Evolutionary conservation across 2,329 filamentous ascomycete genomes (phyloP), one percentile per base, ranked within the genome.

Genomic region (Claviceps sorghi): DNA sequence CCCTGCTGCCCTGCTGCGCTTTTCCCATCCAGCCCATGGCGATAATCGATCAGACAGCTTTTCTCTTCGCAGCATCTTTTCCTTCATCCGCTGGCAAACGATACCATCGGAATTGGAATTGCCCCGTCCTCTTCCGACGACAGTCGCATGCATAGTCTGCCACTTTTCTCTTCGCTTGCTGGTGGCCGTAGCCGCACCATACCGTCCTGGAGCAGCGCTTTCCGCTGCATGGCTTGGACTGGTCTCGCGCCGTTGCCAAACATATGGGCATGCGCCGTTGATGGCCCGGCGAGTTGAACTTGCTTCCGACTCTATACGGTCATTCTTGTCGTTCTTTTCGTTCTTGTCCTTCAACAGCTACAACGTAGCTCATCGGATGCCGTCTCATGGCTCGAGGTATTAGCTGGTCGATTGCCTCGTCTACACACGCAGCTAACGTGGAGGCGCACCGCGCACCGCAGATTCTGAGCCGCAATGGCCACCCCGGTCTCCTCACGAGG

Each of bases 401-500:
- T 44, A 29, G 32, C 22, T 36, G 36, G 21, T 15, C 32, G 3
- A n/a, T 46, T 34, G 22, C 46, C 40, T 19, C 4, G n/a, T 45
- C 10, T 19, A 51, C 48, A 40, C n/a, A 26, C 42, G 26, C 8
- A 19, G 42, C 48, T 45, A 50, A 48, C 48, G 49, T 38, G 32
- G 36, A 45, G 46, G 29, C n/a, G 50, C 47, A 41, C 46, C 22
- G 34, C 66, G 50, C 47, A 41, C 47, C 22, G 34, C 66, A 57
- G 64, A 68, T 60, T 64, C 71, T 55, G 73, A 76, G 61, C 66
- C 72, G 45, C 76, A 82, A 66, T 86, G 82, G 82, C 82, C 82
- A 19, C 82, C 82, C 22, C 72, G 77, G 64, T 84, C 81, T 52
- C 82, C 82, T 43, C 78, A 78, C 64, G 81, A 84, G 62, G 80